Evolutionary conservation across 2,329 filamentous ascomycete species (phyloP).

Genomic region (Colletotrichum neosansevieriae): DNA sequence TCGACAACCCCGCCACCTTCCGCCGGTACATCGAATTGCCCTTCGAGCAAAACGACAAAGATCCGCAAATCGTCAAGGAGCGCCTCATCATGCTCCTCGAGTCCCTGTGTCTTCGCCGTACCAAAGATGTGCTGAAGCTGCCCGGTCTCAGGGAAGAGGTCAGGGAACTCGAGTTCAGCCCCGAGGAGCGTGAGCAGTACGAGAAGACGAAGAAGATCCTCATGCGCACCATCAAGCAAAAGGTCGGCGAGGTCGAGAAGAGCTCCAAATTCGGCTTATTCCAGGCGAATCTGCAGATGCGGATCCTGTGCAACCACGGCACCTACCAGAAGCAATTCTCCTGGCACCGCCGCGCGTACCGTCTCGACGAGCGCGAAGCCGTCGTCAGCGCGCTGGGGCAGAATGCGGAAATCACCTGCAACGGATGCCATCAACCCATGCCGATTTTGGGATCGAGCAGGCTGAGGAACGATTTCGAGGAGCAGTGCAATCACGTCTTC

Average conservation of each 20-base stretch:
- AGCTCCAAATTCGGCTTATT: slow-evolving; percentile 58
- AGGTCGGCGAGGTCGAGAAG: slow-evolving; percentile 50
- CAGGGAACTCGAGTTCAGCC: slow-evolving; percentile 49
- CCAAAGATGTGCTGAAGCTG: slow-evolving; percentile 54
- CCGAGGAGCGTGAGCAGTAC: slow-evolving; percentile 49
- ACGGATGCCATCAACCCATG: slow-evolving; percentile 50
- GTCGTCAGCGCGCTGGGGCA: slow-evolving; percentile 42
- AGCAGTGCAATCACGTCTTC: slow-evolving; percentile 48
- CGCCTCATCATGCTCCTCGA: slow-evolving; percentile 51
- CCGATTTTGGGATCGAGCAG: slow-evolving; percentile 45
- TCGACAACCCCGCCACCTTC: slow-evolving; percentile 56
- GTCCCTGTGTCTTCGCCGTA: slow-evolving; percentile 56
- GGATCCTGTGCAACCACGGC: slow-evolving; percentile 63
- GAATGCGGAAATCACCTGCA: slow-evolving; percentile 45
- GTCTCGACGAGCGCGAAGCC: slow-evolving; percentile 49
- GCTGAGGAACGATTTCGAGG: slow-evolving; percentile 40
- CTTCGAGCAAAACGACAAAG: slow-evolving; percentile 46
- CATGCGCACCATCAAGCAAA: slow-evolving; percentile 52
- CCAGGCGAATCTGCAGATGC: slow-evolving; percentile 58
- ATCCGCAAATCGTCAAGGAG: slow-evolving; percentile 42
- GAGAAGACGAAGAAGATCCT: slow-evolving; percentile 51
- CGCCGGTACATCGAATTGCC: slow-evolving; percentile 57
- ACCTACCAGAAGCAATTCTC: slow-evolving; percentile 60
- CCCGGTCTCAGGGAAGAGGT: slow-evolving; percentile 45
- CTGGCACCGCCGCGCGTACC: slow-evolving; percentile 50